A percentile compares a stretch with the other conserved stretches of the same genome.
These are phyloP conservation scores for Suhomyces sp. DNA, from an alignment of 805 yeast species.

Conservation along the genomic window DNA sequence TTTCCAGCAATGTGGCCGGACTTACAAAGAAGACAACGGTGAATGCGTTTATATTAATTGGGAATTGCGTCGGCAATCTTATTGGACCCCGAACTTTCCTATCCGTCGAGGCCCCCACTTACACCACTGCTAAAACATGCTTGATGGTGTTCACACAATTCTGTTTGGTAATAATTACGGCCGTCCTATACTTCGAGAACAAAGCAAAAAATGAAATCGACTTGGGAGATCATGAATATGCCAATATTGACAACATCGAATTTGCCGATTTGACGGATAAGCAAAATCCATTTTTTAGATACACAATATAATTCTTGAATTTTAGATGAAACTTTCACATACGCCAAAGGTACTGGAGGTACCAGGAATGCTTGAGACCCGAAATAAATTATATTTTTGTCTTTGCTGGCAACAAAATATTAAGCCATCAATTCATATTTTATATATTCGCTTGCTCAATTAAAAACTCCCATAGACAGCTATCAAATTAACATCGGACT, in stretches of 20 bases:
- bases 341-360: too few relatives aligned
- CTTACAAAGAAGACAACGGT: constrained; percentile 53
- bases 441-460: too few relatives aligned
- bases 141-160: constrained; percentile 37
- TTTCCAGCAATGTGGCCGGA: constrained; percentile 53
- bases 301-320: constrained; percentile 29
- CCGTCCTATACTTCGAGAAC: constrained; percentile 33
- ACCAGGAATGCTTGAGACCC: too few relatives aligned
- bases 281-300: constrained; percentile 55
- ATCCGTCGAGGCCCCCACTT: constrained; percentile 42
- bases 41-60: constrained; percentile 45
- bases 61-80: constrained; percentile 54
- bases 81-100: constrained; percentile 54
- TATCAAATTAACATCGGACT: too few relatives aligned
- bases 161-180: constrained; percentile 23
- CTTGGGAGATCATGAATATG: constrained; percentile 16
- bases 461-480: too few relatives aligned
- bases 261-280: constrained; percentile 53
- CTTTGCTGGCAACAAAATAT: too few relatives aligned
- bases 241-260: constrained; percentile 39
- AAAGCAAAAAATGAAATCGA: constrained; percentile 31
- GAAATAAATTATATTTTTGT: too few relatives aligned
- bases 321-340: too few relatives aligned
- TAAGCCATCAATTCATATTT: too few relatives aligned
- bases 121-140: constrained; percentile 39